Evolutionary conservation across 2,329 filamentous ascomycete species (phyloP).

Genomic region (Stagonosporopsis rhizophila): DNA sequence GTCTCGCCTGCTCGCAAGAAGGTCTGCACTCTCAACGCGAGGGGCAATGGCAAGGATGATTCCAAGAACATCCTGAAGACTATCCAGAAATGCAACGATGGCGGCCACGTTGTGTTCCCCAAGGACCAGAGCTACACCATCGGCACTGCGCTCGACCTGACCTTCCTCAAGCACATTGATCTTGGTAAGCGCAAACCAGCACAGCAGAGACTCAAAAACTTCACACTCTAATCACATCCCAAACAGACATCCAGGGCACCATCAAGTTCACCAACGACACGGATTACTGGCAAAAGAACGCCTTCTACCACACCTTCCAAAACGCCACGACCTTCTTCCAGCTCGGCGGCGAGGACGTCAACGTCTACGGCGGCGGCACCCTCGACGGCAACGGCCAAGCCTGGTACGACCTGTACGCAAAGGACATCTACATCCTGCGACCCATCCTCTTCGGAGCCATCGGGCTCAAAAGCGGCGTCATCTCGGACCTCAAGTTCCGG

Average conservation of each 20-base stretch:
- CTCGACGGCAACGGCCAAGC: slow-evolving; percentile 70
- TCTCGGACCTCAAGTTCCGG: slow-evolving; percentile 66
- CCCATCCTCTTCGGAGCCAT: slow-evolving; percentile 66
- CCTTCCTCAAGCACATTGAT: slow-evolving; percentile 69
- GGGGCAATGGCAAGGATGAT: slow-evolving; percentile 56
- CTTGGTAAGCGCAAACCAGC: slow-evolving; percentile 53
- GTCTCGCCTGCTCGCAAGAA: slow-evolving; percentile 45
- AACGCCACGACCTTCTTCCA: slow-evolving; percentile 73
- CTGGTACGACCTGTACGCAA: slow-evolving; percentile 69
- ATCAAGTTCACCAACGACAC: slow-evolving; percentile 71
- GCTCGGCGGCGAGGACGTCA: slow-evolving; percentile 70
- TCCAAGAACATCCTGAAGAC: slow-evolving; percentile 61
- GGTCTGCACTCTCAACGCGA: slow-evolving; percentile 49
- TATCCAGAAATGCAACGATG: slow-evolving; percentile 66
- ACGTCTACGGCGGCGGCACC: slow-evolving; percentile 70
- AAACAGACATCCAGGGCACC: slow-evolving; percentile 63
- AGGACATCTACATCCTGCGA: slow-evolving; percentile 63
- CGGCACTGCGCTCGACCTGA: slow-evolving; percentile 69
- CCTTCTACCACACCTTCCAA: slow-evolving; percentile 70
- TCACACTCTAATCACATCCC: slow-evolving; percentile 4
- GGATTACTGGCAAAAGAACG: slow-evolving; percentile 71
- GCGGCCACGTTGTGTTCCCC: slow-evolving; percentile 67
- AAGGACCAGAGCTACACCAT: slow-evolving; percentile 65
- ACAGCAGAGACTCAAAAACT: neutral
- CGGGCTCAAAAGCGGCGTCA: slow-evolving; percentile 63